Evolutionary conservation across 2,329 filamentous ascomycete species (phyloP).

Genomic region (Phialophora chinensis): DNA sequence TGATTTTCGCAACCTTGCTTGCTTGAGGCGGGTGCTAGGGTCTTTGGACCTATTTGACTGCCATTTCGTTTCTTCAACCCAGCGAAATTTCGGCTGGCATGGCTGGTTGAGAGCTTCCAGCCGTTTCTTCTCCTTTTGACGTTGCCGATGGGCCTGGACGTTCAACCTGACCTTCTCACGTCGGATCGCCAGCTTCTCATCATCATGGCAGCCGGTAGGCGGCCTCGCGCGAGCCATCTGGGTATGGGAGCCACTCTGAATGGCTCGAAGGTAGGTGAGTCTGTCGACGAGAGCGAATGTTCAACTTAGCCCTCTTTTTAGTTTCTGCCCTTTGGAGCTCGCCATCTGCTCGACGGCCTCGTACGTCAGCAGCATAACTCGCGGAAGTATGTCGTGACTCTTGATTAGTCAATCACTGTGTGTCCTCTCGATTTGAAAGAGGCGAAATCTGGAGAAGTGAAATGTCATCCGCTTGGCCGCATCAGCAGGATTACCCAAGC

Average conservation of each 20-base stretch:
- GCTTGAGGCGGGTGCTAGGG: not conserved
- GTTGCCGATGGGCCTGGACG: constrained; percentile 15
- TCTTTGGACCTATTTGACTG: not conserved
- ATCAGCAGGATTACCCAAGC: not conserved
- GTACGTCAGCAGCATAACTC: not conserved
- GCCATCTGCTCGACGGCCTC: not conserved
- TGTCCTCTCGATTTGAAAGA: not conserved
- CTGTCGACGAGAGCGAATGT: not conserved
- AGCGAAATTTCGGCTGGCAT: constrained; percentile 6
- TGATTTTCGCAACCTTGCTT: not conserved
- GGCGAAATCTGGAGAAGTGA: constrained; percentile 2
- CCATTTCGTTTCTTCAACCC: constrained; percentile 13
- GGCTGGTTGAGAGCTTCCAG: constrained; percentile 8
- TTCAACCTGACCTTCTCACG: constrained; percentile 19
- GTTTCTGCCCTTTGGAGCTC: not conserved
- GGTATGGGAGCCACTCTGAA: not conserved
- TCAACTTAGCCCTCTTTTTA: not conserved
- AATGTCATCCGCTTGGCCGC: not conserved
- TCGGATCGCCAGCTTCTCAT: constrained; percentile 6
- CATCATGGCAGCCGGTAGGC: not conserved
- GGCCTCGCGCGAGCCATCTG: constrained; percentile 7
- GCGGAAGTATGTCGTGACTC: not conserved
- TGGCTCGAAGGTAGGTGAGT: not conserved
- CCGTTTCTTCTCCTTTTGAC: constrained; percentile 17
- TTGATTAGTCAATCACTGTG: not conserved